These are phyloP conservation scores for Alternaria viburni DNA, from an alignment of 2,329 filamentous ascomycete species.

Conservation along the genomic window DNA sequence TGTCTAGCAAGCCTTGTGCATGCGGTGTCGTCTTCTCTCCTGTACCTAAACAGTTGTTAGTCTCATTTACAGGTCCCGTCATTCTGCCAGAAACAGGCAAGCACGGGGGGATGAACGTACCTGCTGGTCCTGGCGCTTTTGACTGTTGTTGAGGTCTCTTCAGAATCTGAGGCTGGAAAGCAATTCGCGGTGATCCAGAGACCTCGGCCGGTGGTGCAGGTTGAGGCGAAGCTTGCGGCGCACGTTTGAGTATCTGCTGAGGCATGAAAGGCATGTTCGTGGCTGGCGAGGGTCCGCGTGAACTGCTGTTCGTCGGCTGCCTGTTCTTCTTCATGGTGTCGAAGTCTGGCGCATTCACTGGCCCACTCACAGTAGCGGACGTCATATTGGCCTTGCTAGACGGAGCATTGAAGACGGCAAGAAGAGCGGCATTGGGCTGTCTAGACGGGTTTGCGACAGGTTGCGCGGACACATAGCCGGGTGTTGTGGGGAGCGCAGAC, in stretches of 20 bases:
- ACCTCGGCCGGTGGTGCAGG: conserved; percentile 7
- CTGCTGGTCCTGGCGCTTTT: conserved; percentile 2
- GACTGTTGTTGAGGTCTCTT: conserved; percentile 42
- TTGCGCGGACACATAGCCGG: conserved; percentile 34
- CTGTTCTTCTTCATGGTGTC: conserved; percentile 46
- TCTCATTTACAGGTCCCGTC: neutral
- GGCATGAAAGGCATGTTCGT: conserved; percentile 35
- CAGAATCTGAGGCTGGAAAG: conserved; percentile 46
- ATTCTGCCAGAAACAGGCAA: neutral
- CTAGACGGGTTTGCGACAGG: conserved; percentile 24
- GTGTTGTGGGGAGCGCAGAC: conserved; percentile 52
- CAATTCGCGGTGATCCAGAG: conserved; percentile 19
- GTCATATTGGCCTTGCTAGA: conserved; percentile 36
- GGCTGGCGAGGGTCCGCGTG: conserved; percentile 38
- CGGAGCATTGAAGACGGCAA: conserved; percentile 26
- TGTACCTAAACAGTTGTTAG: conserved; percentile 3
- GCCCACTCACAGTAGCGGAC: conserved; percentile 51
- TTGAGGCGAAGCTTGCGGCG: conserved; percentile 12
- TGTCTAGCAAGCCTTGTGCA: conserved; percentile 25
- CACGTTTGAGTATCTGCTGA: conserved; percentile 34
- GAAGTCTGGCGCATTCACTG: conserved; percentile 51
- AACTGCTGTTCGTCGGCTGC: conserved; percentile 29
- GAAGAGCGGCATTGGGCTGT: conserved; percentile 23
- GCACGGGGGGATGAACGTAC: neutral
- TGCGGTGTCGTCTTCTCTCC: conserved; percentile 20